Conservation (phyloP, 2,329 filamentous ascomycete genomes). For the Davidsoniella neocaledoniae region DNA sequence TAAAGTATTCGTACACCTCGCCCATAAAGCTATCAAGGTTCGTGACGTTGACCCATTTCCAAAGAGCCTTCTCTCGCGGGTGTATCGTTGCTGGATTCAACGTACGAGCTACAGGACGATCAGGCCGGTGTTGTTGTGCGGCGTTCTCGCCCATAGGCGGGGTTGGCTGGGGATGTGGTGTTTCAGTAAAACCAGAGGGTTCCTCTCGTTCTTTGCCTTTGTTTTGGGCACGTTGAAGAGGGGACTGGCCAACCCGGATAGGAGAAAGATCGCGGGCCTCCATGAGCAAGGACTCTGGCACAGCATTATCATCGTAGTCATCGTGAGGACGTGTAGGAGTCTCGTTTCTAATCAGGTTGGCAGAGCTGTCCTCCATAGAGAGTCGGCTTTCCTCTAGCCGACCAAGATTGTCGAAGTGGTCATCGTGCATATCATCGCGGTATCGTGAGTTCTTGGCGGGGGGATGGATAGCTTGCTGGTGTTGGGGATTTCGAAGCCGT, state of each 20-base stretch:
- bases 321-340: slow-evolving; percentile 18
- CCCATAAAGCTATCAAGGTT: slow-evolving; percentile 78
- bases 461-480: not conserved
- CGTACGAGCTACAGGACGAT: not conserved
- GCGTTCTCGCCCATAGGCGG: not conserved
- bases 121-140: not conserved
- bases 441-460: not conserved
- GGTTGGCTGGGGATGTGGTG: not conserved
- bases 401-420: slow-evolving; percentile 29
- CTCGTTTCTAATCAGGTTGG: slow-evolving; percentile 8
- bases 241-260: slow-evolving; percentile 12
- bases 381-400: slow-evolving; percentile 30
- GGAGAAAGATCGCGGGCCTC: slow-evolving; percentile 27
- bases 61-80: slow-evolving; percentile 58
- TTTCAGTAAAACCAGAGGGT: slow-evolving; percentile 22
- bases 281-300: slow-evolving; percentile 45
- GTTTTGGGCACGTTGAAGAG: slow-evolving; percentile 13
- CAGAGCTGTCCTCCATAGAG: slow-evolving; percentile 24
- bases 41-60: slow-evolving; percentile 82
- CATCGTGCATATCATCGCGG: slow-evolving; percentile 20
- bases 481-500: slow-evolving; percentile 22
- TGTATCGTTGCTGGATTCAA: slow-evolving; percentile 3
- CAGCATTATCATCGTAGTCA: slow-evolving; percentile 40
- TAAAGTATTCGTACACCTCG: slow-evolving; percentile 73
- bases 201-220: slow-evolving; percentile 17